A percentile compares a stretch with the other conserved stretches of the same genome.
These are phyloP conservation scores for Apium graveolens DNA, from an alignment of 129 eudicot genomes.

Conservation along the genomic window DNA sequence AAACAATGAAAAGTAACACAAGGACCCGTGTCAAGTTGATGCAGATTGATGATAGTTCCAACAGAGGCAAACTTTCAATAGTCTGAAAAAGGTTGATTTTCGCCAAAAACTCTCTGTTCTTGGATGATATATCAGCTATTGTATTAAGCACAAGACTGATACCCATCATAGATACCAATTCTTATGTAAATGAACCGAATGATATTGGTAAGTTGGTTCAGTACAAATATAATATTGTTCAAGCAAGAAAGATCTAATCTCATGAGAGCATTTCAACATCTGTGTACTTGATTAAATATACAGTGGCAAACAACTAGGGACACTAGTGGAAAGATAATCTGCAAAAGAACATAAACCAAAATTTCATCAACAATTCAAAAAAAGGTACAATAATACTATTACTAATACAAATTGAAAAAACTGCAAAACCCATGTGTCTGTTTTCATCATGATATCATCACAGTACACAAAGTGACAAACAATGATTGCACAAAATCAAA, in stretches of 20 bases:
- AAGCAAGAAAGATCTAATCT: conserved; percentile 20
- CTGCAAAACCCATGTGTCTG: neutral
- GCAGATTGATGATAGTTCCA: conserved; percentile 52
- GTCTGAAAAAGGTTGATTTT: conserved; percentile 8
- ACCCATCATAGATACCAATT: conserved; percentile 32
- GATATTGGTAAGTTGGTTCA: neutral
- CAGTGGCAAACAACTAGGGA: neutral
- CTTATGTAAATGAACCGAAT: conserved; percentile 15
- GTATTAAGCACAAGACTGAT: conserved; percentile 19
- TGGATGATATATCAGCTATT: conserved; percentile 6
- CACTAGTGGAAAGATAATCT: conserved; percentile 3
- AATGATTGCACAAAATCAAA: conserved; percentile 7
- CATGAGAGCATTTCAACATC: conserved; percentile 28
- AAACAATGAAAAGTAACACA: conserved; percentile 41
- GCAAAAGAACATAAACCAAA: conserved; percentile 1
- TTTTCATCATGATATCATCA: neutral
- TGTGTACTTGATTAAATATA: neutral
- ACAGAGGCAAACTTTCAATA: conserved; percentile 25
- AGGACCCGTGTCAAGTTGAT: conserved; percentile 56
- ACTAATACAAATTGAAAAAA: neutral
- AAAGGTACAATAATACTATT: too few species aligned
- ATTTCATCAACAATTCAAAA: neutral
- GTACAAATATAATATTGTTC: neutral
- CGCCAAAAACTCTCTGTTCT: neutral
- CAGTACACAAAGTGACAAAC: conserved; percentile 6